Evolutionary conservation across 805 yeast genomes (phyloP).

Genomic region (Wickerhamiella australiensis): DNA sequence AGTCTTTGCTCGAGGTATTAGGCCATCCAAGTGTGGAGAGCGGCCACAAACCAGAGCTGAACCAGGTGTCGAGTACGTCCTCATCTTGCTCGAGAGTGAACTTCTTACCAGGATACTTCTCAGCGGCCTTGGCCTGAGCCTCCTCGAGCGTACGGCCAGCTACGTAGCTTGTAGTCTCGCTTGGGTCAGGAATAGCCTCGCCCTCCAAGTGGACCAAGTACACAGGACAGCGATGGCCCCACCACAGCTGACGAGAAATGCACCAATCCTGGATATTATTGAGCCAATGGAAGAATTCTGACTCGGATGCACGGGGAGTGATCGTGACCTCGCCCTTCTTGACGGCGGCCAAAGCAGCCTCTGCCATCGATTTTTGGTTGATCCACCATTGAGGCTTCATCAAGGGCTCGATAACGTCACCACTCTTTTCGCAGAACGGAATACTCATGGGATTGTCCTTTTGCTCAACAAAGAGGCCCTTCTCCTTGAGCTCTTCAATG

Average conservation of each 20-base stretch:
- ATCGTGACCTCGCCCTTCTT: conserved; percentile 68
- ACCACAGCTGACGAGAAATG: conserved; percentile 86
- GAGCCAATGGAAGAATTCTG: conserved; percentile 91
- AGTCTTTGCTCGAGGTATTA: conserved; percentile 46
- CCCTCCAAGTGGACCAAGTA: conserved; percentile 79
- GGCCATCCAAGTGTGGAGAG: conserved; percentile 97
- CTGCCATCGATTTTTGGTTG: conserved; percentile 76
- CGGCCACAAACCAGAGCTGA: conserved; percentile 97
- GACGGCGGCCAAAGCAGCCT: conserved; percentile 75
- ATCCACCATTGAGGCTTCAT: conserved; percentile 99
- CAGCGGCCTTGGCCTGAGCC: conserved; percentile 69
- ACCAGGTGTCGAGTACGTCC: conserved; percentile 98
- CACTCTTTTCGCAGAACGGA: conserved; percentile 91
- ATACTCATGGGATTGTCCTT: conserved; percentile 91
- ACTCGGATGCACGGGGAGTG: conserved; percentile 78
- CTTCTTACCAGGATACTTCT: conserved; percentile 55
- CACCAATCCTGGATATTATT: conserved; percentile 98
- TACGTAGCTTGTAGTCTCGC: conserved; percentile 72
- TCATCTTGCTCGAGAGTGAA: conserved; percentile 87
- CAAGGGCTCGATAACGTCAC: conserved; percentile 92
- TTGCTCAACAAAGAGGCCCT: conserved; percentile 70
- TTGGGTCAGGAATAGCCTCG: conserved; percentile 39
- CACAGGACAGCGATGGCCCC: conserved; percentile 98
- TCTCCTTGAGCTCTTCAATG: conserved; percentile 62
- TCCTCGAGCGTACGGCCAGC: conserved; percentile 77